Evolutionary conservation across 192 early-diverging fungal genomes (phyloP).

Genomic region (Spizellomyces sp.): DNA sequence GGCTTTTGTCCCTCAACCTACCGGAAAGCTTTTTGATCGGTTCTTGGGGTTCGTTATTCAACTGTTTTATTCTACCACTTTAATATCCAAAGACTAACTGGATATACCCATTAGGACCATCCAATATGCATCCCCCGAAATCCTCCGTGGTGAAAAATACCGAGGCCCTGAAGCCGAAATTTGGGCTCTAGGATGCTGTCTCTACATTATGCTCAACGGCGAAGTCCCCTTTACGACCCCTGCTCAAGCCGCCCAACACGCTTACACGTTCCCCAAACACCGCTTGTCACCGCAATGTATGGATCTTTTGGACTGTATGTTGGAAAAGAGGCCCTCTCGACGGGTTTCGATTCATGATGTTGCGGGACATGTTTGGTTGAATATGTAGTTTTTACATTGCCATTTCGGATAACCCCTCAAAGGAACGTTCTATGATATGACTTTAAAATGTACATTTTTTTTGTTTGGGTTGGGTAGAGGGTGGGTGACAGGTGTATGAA

Average conservation of each 20-base stretch:
- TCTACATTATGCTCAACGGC: constrained; percentile 61
- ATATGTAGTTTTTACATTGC: background rate
- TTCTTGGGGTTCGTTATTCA: constrained; percentile 38
- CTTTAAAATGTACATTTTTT: too few species aligned
- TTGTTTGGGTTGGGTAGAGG: too few species aligned
- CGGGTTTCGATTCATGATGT: constrained; percentile 69
- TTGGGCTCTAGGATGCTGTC: constrained; percentile 60
- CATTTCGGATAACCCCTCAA: too few species aligned
- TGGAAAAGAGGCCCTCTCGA: constrained; percentile 58
- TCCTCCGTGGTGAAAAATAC: constrained; percentile 51
- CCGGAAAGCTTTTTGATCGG: constrained; percentile 37
- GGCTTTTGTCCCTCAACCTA: constrained; percentile 32
- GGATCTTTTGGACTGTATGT: constrained; percentile 66
- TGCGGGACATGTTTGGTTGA: constrained; percentile 42
- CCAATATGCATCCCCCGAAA: constrained; percentile 61
- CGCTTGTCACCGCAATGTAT: constrained; percentile 50
- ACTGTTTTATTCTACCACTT: background rate
- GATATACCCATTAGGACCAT: constrained; percentile 36
- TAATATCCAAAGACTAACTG: background rate
- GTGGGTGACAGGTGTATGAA: too few species aligned
- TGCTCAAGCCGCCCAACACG: constrained; percentile 15
- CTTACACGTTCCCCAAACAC: constrained; percentile 44
- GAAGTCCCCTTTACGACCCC: constrained; percentile 50
- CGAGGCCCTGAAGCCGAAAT: constrained; percentile 55
- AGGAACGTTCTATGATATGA: too few species aligned